Evolutionary conservation across 2,329 filamentous ascomycete species (phyloP).

Genomic region (Lecanoromycetidae sp.): DNA sequence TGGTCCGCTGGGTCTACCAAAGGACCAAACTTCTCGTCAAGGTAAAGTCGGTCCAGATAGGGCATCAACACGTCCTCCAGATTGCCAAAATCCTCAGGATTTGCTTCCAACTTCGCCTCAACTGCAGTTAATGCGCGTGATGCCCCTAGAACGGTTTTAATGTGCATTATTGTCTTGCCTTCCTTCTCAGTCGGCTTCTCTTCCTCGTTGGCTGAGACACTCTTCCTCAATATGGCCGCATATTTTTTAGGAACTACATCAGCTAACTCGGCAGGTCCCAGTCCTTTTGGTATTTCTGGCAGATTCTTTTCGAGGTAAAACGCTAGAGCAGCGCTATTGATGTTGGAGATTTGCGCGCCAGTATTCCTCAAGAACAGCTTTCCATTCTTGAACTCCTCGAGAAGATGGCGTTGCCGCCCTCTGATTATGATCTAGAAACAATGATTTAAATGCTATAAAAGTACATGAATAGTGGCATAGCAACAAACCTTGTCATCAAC

Average conservation of each 20-base stretch:
- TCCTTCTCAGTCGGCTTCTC: conserved; percentile 59
- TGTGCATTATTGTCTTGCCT: conserved; percentile 82
- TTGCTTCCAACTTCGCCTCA: conserved; percentile 21
- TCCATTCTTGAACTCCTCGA: conserved; percentile 47
- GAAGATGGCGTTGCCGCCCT: conserved; percentile 65
- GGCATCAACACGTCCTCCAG: conserved; percentile 62
- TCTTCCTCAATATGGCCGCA: conserved; percentile 42
- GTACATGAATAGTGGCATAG: conserved; percentile 9
- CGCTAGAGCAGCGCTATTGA: conserved; percentile 40
- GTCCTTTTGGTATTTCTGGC: conserved; percentile 34
- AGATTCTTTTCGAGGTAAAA: conserved; percentile 58
- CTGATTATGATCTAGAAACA: conserved; percentile 45
- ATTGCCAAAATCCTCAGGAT: conserved; percentile 42
- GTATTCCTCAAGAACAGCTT: conserved; percentile 24
- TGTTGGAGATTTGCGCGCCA: conserved; percentile 35
- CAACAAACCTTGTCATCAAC: conserved; percentile 56
- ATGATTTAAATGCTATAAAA: not conserved
- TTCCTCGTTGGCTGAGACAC: conserved; percentile 41
- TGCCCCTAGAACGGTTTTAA: conserved; percentile 49
- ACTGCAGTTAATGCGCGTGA: conserved; percentile 27
- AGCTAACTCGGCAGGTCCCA: conserved; percentile 35
- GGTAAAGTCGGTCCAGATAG: too few relatives aligned
- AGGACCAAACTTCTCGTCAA: conserved; percentile 50
- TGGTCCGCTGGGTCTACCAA: conserved; percentile 49
- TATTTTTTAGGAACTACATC: conserved; percentile 39